Conservation (phyloP, 1,284 basidiomycete genomes). For the Ustilago tritici region DNA sequence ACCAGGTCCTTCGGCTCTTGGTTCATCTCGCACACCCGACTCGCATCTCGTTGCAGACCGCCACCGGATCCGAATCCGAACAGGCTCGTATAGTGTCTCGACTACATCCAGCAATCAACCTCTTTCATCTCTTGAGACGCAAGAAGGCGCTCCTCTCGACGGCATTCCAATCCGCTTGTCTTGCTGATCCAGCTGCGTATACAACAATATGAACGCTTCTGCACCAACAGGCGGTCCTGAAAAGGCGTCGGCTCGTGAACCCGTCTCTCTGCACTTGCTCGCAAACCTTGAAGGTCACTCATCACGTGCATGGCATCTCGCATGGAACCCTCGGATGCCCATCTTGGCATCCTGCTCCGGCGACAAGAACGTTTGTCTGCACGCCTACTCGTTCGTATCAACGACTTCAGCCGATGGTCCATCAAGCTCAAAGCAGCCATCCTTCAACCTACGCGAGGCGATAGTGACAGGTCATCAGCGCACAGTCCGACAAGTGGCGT, state of each 20-base stretch:
- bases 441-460: slow-evolving; percentile 61
- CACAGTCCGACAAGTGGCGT: slow-evolving; percentile 88
- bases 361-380: slow-evolving; percentile 90
- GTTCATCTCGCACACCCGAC: background rate
- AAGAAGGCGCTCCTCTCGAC: background rate
- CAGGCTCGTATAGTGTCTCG: background rate
- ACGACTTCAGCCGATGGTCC: slow-evolving; percentile 28
- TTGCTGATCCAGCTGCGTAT: background rate
- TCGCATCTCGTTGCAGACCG: background rate
- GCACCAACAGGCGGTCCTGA: slow-evolving; percentile 8
- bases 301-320: slow-evolving; percentile 78
- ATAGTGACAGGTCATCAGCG: slow-evolving; percentile 84
- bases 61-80: background rate
- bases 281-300: slow-evolving; percentile 48
- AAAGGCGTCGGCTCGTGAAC: slow-evolving; percentile 5
- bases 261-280: slow-evolving; percentile 36
- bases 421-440: slow-evolving; percentile 55
- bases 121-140: too few species aligned
- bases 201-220: slow-evolving; percentile 11
- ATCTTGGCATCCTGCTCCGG: slow-evolving; percentile 92
- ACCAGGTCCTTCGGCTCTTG: background rate
- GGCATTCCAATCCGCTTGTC: background rate
- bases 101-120: background rate
- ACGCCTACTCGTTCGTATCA: slow-evolving; percentile 75
- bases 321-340: slow-evolving; percentile 88